These are phyloP conservation scores for Clavulina sp. DNA, from an alignment of 768 basidiomycete genomes.

Conservation along the genomic window DNA sequence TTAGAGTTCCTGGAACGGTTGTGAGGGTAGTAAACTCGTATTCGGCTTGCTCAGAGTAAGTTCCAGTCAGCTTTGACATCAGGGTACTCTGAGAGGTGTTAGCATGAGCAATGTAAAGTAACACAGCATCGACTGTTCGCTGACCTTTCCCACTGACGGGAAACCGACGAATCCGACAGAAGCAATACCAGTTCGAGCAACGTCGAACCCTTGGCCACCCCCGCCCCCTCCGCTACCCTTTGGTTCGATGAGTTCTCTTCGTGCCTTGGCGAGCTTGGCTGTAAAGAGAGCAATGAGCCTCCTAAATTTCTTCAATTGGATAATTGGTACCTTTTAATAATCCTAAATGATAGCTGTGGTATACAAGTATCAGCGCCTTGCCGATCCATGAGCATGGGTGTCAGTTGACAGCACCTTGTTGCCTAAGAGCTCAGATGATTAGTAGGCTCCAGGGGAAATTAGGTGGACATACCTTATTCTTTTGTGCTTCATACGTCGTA, in stretches of 20 bases:
- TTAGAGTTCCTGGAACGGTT: slow-evolving; percentile 87
- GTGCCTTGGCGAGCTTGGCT: slow-evolving; percentile 93
- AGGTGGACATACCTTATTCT: slow-evolving; percentile 42
- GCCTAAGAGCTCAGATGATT: slow-evolving; percentile 7
- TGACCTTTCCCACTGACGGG: slow-evolving; percentile 87
- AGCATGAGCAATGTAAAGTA: slow-evolving; percentile 1
- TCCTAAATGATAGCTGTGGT: slow-evolving; percentile 82
- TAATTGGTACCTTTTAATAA: slow-evolving; percentile 51
- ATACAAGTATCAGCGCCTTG: slow-evolving; percentile 15
- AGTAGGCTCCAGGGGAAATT: background rate
- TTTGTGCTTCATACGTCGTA: slow-evolving; percentile 46
- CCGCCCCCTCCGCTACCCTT: slow-evolving; percentile 70
- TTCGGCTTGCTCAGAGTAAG: slow-evolving; percentile 86
- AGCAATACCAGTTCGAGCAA: slow-evolving; percentile 84
- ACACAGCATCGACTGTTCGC: slow-evolving; percentile 5
- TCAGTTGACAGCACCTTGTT: slow-evolving; percentile 11
- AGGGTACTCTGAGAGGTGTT: slow-evolving; percentile 48
- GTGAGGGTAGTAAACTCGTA: slow-evolving; percentile 96
- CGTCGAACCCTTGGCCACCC: slow-evolving; percentile 87
- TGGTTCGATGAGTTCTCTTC: slow-evolving; percentile 78
- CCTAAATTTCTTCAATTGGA: slow-evolving; percentile 1
- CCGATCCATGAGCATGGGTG: background rate
- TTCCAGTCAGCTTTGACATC: slow-evolving; percentile 93
- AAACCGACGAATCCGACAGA: slow-evolving; percentile 76
- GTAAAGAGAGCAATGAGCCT: background rate